Percentiles rank a stretch among this genome's conserved stretches.
phyloP scores from a whole-genome alignment of 305 asterid genomes.

The Fraxinus floribunda region DNA sequence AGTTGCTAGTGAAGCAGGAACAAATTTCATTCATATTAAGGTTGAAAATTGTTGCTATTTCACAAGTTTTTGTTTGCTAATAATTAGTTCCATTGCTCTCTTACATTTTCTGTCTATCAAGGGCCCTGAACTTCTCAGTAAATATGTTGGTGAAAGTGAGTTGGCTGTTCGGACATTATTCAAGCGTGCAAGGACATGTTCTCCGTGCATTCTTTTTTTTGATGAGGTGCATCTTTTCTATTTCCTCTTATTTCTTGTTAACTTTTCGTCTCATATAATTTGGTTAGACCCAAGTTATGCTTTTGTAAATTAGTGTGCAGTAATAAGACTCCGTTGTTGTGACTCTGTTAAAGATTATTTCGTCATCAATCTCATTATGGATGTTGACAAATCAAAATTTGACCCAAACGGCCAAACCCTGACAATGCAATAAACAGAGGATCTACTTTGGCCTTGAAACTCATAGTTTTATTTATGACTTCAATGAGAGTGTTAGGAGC shows the following conservation, averaged over 20 bases:
- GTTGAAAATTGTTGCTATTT: constrained; percentile 29
- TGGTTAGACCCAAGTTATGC: constrained; percentile 24
- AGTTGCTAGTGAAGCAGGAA: constrained; percentile 89
- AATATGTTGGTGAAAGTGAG: constrained; percentile 96
- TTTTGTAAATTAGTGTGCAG: background rate
- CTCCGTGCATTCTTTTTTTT: constrained; percentile 90
- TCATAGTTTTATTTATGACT: no score
- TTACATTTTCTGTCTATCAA: constrained; percentile 28
- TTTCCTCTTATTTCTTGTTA: background rate
- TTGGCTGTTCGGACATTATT: constrained; percentile 71
- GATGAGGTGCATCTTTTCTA: constrained; percentile 57
- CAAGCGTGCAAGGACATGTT: constrained; percentile 80
- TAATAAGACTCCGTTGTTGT: background rate
- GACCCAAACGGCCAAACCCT: no score
- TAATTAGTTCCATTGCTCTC: constrained; percentile 5
- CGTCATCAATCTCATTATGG: background rate
- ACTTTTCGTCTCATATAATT: background rate
- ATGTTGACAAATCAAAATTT: no score
- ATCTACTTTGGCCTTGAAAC: background rate
- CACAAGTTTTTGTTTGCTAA: constrained; percentile 8
- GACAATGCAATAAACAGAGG: no score
- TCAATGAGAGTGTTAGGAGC: background rate
- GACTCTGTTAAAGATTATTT: background rate
- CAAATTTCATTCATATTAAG: constrained; percentile 87
- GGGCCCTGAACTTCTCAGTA: constrained; percentile 89